phyloP scores from a whole-genome alignment of 768 basidiomycete genomes.

The Tulasnella sp. region DNA sequence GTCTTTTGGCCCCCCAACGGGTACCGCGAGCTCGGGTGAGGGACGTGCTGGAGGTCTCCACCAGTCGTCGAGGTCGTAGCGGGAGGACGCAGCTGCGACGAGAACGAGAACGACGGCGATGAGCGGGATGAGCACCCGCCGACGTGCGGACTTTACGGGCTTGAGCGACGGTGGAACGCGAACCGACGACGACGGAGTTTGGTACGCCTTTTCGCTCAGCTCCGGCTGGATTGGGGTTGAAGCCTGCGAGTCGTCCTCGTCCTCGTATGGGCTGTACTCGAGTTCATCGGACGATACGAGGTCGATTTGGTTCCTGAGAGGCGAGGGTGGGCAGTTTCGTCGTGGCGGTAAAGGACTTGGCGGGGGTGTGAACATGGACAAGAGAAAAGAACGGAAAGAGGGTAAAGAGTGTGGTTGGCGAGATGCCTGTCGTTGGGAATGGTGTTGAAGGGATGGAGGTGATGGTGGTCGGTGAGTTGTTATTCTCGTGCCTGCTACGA shows the following conservation, averaged over 20 bases:
- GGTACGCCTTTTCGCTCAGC: not conserved
- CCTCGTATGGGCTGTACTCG: not conserved
- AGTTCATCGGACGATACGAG: not conserved
- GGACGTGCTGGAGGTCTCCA: not conserved
- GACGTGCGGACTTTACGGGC: not conserved
- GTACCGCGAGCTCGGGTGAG: not conserved
- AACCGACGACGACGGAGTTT: not conserved
- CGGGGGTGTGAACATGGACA: conserved; percentile 7
- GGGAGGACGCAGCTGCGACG: not conserved
- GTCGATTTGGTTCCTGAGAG: not conserved
- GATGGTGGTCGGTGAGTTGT: too few relatives aligned
- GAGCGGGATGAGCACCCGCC: conserved; percentile 1
- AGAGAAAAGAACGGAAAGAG: not conserved
- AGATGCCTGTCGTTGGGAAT: not conserved
- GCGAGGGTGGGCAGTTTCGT: not conserved
- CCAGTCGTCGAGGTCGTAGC: too few relatives aligned
- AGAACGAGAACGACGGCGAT: not conserved
- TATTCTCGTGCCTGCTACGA: not conserved
- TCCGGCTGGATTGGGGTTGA: not conserved
- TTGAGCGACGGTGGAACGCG: not conserved
- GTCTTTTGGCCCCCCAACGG: not conserved
- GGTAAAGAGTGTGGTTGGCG: not conserved
- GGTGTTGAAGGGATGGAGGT: not conserved
- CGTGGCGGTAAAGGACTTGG: conserved; percentile 1
- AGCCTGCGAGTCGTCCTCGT: not conserved